phyloP scores from a whole-genome alignment of 129 eudicot species.

The Pittosporum tobira region DNA sequence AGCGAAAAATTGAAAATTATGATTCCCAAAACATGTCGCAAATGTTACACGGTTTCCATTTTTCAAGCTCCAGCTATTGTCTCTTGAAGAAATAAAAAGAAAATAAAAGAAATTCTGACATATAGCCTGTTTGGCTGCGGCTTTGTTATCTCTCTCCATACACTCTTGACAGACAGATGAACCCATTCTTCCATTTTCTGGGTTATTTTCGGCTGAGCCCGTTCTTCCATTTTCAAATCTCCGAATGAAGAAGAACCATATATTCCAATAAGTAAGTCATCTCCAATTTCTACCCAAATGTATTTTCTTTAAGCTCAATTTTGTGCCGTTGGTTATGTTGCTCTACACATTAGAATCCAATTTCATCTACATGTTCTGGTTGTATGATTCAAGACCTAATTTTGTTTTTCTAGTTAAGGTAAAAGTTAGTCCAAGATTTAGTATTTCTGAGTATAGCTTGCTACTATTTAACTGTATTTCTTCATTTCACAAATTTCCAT shows the following conservation, averaged over 20 bases:
- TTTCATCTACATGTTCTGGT: background rate
- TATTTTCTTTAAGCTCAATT: background rate
- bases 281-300: background rate
- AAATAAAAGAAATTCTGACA: too few species aligned
- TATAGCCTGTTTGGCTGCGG: too few species aligned
- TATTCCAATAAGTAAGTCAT: background rate
- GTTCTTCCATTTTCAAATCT: background rate
- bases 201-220: background rate
- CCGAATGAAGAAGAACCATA: background rate
- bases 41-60: too few species aligned
- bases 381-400: background rate
- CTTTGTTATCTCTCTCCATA: too few species aligned
- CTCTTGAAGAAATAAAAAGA: too few species aligned
- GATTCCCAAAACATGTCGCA: too few species aligned
- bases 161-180: background rate
- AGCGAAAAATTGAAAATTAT: too few species aligned
- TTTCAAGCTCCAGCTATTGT: too few species aligned
- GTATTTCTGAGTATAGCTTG: background rate
- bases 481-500: background rate
- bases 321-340: background rate
- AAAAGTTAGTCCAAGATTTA: background rate
- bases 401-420: background rate
- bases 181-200: background rate
- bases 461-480: background rate
- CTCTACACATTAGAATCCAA: background rate